Conservation (phyloP, 148 eudicot species). For the Vaccinium darrowii region DNA sequence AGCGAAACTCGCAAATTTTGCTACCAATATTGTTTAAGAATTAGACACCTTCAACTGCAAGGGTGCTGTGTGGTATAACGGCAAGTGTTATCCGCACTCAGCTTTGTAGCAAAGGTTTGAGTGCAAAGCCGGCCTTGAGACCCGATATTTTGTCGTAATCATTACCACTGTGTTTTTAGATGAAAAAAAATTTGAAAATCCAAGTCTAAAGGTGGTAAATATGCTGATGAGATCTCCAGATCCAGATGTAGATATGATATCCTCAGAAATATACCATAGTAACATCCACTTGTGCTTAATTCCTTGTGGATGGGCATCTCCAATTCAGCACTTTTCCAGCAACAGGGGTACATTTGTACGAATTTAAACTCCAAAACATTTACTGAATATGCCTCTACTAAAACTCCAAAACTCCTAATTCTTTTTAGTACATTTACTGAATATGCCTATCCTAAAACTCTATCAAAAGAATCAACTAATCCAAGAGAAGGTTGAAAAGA, state of each 20-base stretch:
- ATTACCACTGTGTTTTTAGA: neutral
- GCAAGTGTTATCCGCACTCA: neutral
- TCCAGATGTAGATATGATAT: neutral
- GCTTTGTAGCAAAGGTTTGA: neutral
- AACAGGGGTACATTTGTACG: neutral
- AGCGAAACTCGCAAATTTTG: neutral
- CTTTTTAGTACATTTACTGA: too few species aligned
- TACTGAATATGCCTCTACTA: neutral
- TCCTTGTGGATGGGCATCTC: conserved; percentile 5
- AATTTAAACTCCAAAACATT: neutral
- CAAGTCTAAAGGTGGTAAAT: neutral
- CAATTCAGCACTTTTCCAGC: neutral
- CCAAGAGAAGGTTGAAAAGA: neutral
- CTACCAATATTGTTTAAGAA: neutral
- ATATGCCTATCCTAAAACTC: neutral
- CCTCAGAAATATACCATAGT: neutral
- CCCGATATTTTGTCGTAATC: neutral
- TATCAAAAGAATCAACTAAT: neutral
- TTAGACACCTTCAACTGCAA: neutral
- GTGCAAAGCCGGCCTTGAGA: too few species aligned
- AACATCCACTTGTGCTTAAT: neutral
- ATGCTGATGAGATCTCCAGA: neutral
- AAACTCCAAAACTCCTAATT: neutral
- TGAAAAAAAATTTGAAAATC: neutral
- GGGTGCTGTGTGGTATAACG: neutral